Evolutionary conservation across 169 alveolate genomes (phyloP), one percentile per base, ranked within the genome.

Genomic region (Eimeria maxima): DNA sequence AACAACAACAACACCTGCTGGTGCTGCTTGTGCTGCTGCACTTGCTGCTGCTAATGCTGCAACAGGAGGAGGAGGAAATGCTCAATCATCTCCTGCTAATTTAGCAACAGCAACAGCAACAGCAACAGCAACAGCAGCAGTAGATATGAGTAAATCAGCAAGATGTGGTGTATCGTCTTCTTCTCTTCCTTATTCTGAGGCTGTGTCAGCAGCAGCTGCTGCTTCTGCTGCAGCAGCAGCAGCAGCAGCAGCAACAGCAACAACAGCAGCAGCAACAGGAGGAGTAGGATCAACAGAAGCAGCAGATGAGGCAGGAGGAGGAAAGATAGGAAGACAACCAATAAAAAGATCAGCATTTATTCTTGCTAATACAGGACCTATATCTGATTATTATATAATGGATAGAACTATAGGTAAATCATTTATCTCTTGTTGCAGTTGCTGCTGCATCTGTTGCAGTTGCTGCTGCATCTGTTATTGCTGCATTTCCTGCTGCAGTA

Each of bases 301-400:
- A 14, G 95, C 95, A 29, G 95, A 89, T 47, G 95, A 89, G 57
- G 95, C 95, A 6, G 93, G 93, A 27, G 93, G 93, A 27, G 94
- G 94, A 87, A 73, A 87, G 8, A 57, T 16, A 11, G 65, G 38
- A 11, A 27, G 95, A 4, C 44, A 29, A 18, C 38, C 84, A 16
- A 29, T 71, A 78, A 45, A 84, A 89, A 86, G 84, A 27, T 44
- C 90, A 57, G 95, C 92, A 47, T 96, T 96, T 93, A 96, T 96
- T 55, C 65, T 96, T 13, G 95, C 97, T n/a, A 96, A 95, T 18
- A 83, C 95, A 16, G 96, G 97, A 24, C 96, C 96, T 24, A 96
- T 96, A 24, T 90, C 94, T n/a, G 83, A 67, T 55, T 96, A 86
- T 93, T 96, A 96, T 69, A 81, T 90, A 1, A 71, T 95, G 50